These are phyloP conservation scores for Paxillus ammoniavirescens DNA, from an alignment of 768 basidiomycete genomes.

Conservation along the genomic window DNA sequence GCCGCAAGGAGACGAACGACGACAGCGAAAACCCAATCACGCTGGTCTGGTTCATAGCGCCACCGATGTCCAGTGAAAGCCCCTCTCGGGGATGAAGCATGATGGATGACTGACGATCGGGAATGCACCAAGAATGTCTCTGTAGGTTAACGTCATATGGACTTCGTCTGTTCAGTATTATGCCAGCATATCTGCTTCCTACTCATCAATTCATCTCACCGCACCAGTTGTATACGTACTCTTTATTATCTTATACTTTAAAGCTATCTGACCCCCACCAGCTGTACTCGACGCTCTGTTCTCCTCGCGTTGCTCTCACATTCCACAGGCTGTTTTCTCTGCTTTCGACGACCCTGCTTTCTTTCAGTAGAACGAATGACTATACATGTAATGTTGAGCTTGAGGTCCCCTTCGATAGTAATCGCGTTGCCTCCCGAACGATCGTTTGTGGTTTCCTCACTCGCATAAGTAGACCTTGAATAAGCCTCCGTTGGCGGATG, in stretches of 20 bases:
- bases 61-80: constrained; percentile 6
- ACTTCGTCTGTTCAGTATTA: background rate
- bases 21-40: constrained; percentile 18
- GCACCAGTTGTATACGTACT: constrained; percentile 23
- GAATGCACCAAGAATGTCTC: background rate
- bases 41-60: constrained; percentile 4
- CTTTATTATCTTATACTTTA: constrained; percentile 33
- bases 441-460: background rate
- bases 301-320: constrained; percentile 3
- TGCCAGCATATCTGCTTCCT: background rate
- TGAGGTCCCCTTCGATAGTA: constrained; percentile 1
- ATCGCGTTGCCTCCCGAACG: background rate
- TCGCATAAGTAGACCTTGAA: constrained; percentile 11
- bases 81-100: background rate
- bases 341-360: constrained; percentile 5
- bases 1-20: constrained; percentile 24
- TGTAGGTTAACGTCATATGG: background rate
- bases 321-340: constrained; percentile 5
- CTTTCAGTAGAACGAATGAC: constrained; percentile 5
- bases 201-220: constrained; percentile 17
- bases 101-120: background rate
- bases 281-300: constrained; percentile 16
- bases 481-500: constrained; percentile 9
- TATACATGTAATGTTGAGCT: constrained; percentile 10
- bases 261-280: constrained; percentile 19